These are phyloP conservation scores for Trifolium subterraneum DNA, from an alignment of 306 rosid genomes.

Conservation along the genomic window DNA sequence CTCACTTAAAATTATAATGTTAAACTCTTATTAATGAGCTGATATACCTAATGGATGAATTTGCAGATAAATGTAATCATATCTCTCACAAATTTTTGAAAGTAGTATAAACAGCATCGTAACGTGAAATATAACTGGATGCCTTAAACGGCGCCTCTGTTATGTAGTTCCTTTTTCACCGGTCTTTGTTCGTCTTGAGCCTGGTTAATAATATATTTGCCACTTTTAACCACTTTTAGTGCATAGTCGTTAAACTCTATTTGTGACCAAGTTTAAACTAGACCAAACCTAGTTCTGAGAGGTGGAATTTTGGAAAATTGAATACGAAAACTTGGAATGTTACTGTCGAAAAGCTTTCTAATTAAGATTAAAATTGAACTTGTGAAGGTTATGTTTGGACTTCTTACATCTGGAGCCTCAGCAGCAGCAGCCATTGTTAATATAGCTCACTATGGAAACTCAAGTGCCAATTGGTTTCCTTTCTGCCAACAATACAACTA, in stretches of 20 bases:
- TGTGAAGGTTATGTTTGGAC: conserved; percentile 57
- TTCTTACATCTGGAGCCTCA: conserved; percentile 51
- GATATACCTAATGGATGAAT: background rate
- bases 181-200: no score
- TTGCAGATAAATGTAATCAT: background rate
- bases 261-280: no score
- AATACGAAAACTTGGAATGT: background rate
- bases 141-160: no score
- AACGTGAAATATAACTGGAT: no score
- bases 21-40: background rate
- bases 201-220: no score
- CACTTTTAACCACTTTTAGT: background rate
- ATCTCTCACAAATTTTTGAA: background rate
- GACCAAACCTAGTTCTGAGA: background rate
- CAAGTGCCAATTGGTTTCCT: conserved; percentile 57
- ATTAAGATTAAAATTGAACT: background rate
- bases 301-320: background rate
- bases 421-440: conserved; percentile 59
- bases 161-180: no score
- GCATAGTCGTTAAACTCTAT: background rate
- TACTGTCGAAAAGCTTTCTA: background rate
- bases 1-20: background rate
- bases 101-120: no score
- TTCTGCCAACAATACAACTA: conserved; percentile 56
- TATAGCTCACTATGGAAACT: conserved; percentile 61